phyloP scores from a whole-genome alignment of 2,329 filamentous ascomycete genomes.

The Colletotrichum sp. region DNA sequence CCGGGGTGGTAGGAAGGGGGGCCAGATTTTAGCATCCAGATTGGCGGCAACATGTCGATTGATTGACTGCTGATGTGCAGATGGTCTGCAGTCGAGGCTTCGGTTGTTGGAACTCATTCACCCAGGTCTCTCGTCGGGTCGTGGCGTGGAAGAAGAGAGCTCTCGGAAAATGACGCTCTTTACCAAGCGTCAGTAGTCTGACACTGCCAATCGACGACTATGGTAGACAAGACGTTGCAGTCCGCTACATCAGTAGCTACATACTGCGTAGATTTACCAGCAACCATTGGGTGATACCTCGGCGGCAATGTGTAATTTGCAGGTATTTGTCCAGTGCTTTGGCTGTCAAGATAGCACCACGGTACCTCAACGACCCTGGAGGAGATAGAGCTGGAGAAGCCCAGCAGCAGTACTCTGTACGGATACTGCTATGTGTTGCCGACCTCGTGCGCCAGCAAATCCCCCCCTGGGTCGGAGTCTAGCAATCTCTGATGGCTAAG shows the following conservation, averaged over 20 bases:
- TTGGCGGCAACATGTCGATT: constrained; percentile 15
- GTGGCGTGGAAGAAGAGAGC: neutral
- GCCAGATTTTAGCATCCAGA: constrained; percentile 5
- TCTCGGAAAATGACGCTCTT: neutral
- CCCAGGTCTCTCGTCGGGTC: neutral
- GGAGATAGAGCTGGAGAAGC: neutral
- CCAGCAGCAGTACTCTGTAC: neutral
- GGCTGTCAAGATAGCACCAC: neutral
- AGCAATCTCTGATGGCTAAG: constrained; percentile 22
- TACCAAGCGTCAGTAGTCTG: neutral
- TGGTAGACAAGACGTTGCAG: neutral
- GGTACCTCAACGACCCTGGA: neutral
- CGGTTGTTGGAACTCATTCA: neutral
- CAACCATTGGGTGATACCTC: neutral
- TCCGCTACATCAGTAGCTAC: neutral
- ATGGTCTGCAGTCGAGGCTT: constrained; percentile 5
- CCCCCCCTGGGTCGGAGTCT: neutral
- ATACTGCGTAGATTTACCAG: neutral
- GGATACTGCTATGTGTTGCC: neutral
- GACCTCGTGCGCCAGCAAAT: constrained; percentile 16
- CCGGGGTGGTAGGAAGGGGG: neutral
- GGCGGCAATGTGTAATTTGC: neutral
- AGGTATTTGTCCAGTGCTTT: neutral
- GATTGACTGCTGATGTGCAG: constrained; percentile 12
- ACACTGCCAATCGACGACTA: neutral